Evolutionary conservation across 1,284 basidiomycete genomes (phyloP).

Genomic region (Ustilago crameri): DNA sequence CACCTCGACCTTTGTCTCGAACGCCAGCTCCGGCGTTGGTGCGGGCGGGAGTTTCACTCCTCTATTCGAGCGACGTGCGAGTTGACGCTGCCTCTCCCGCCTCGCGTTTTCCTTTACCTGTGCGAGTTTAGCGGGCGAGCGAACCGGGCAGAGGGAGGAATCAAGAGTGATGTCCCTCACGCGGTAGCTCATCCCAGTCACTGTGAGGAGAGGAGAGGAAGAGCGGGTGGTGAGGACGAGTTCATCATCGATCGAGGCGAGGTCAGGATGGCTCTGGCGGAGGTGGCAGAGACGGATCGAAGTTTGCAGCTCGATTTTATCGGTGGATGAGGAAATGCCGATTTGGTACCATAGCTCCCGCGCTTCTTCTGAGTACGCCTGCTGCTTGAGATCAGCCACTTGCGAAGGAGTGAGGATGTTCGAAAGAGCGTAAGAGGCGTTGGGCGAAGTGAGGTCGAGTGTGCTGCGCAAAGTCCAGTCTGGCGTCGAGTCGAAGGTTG

Average conservation of each 20-base stretch:
- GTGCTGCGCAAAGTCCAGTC: conserved; percentile 20
- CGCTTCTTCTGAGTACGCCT: neutral
- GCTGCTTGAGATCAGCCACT: neutral
- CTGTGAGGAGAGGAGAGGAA: neutral
- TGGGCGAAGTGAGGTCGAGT: conserved; percentile 3
- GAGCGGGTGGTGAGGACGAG: conserved; percentile 8
- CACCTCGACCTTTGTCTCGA: no score
- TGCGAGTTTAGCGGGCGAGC: neutral
- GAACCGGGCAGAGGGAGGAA: conserved; percentile 18
- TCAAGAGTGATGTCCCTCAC: conserved; percentile 28
- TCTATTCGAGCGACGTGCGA: conserved; percentile 14
- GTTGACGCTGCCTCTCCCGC: conserved; percentile 9
- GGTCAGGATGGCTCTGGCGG: conserved; percentile 13
- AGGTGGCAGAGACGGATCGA: conserved; percentile 27
- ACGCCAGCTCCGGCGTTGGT: no score
- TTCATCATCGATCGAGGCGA: conserved; percentile 25
- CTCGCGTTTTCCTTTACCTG: neutral
- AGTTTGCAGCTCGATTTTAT: conserved; percentile 3
- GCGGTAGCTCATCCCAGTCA: conserved; percentile 16
- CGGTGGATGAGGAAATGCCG: neutral
- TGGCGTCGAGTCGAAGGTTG: conserved; percentile 2
- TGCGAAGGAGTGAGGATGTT: neutral
- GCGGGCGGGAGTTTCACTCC: neutral
- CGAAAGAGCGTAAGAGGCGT: neutral
- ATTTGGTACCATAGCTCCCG: conserved; percentile 16